phyloP scores from a whole-genome alignment of 805 yeast genomes.

The Suhomyces tanzawaensis region DNA sequence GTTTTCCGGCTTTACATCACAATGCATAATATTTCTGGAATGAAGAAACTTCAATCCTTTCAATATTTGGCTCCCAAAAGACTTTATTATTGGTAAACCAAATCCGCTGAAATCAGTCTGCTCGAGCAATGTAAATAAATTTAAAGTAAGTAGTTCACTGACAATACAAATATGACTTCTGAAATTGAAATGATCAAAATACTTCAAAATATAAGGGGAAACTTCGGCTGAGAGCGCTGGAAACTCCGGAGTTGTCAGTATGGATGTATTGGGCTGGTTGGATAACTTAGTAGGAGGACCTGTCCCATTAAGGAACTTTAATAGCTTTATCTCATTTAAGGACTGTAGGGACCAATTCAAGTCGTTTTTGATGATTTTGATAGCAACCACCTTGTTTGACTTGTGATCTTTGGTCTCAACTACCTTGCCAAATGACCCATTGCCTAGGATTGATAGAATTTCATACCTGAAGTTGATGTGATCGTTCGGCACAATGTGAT shows the following conservation, averaged over 20 bases:
- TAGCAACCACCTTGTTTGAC: slow-evolving; percentile 54
- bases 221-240: not conserved
- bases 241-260: not conserved
- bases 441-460: slow-evolving; percentile 58
- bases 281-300: not conserved
- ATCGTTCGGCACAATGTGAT: slow-evolving; percentile 54
- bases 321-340: slow-evolving; percentile 67
- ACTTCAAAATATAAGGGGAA: slow-evolving; percentile 21
- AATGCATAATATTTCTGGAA: slow-evolving; percentile 60
- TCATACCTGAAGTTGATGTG: slow-evolving; percentile 77
- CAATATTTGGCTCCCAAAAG: slow-evolving; percentile 54
- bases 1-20: slow-evolving; percentile 87
- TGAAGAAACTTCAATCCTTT: slow-evolving; percentile 63
- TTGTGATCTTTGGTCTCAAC: slow-evolving; percentile 68
- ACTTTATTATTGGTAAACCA: slow-evolving; percentile 36
- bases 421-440: slow-evolving; percentile 83
- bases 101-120: slow-evolving; percentile 50
- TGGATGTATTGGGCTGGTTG: not conserved
- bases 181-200: slow-evolving; percentile 70
- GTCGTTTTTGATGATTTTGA: slow-evolving; percentile 74
- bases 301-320: slow-evolving; percentile 45
- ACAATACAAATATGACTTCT: slow-evolving; percentile 80
- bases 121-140: slow-evolving; percentile 60
- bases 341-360: slow-evolving; percentile 76
- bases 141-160: slow-evolving; percentile 68